A percentile compares a stretch with the other conserved stretches of the same genome.
These are phyloP conservation scores for Stellera chamaejasme DNA, from an alignment of 345 rosid genomes.

Conservation along the genomic window DNA sequence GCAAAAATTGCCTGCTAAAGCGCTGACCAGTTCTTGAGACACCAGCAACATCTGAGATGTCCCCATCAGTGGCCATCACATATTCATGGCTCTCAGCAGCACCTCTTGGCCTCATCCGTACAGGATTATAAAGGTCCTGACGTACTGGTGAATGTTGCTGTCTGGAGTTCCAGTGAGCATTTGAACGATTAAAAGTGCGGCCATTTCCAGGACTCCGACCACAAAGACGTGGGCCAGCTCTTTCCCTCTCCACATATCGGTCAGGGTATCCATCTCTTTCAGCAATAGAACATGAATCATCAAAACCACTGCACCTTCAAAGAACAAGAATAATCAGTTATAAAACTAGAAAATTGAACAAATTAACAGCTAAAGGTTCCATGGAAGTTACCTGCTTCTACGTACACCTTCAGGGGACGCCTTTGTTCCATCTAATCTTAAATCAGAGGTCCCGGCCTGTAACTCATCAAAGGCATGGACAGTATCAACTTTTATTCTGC, in stretches of 20 bases:
- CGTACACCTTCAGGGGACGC: conserved; percentile 15
- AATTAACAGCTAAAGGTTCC: not conserved
- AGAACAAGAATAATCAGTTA: conserved; percentile 14
- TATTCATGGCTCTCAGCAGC: conserved; percentile 20
- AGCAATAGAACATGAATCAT: conserved; percentile 15
- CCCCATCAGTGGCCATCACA: conserved; percentile 19
- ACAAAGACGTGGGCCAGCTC: conserved; percentile 19
- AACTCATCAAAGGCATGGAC: conserved; percentile 19
- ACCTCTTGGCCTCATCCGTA: conserved; percentile 24
- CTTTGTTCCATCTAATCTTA: conserved; percentile 19
- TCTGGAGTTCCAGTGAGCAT: conserved; percentile 23
- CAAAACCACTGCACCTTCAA: conserved; percentile 32
- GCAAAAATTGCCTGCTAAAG: conserved; percentile 23
- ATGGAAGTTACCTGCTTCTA: conserved; percentile 32
- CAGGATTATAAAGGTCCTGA: conserved; percentile 20
- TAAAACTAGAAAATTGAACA: not conserved
- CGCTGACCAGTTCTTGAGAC: conserved; percentile 26
- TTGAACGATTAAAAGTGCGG: conserved; percentile 15
- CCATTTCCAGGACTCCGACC: conserved; percentile 32
- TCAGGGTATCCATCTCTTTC: conserved; percentile 23
- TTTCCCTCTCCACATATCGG: conserved; percentile 28
- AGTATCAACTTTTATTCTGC: conserved; percentile 21
- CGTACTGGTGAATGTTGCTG: conserved; percentile 23
- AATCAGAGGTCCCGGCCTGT: conserved; percentile 17
- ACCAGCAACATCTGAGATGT: conserved; percentile 14